Percentiles rank a stretch among this genome's conserved stretches.
phyloP scores from a whole-genome alignment of 306 rosid genomes.

The Glycyrrhiza uralensis region DNA sequence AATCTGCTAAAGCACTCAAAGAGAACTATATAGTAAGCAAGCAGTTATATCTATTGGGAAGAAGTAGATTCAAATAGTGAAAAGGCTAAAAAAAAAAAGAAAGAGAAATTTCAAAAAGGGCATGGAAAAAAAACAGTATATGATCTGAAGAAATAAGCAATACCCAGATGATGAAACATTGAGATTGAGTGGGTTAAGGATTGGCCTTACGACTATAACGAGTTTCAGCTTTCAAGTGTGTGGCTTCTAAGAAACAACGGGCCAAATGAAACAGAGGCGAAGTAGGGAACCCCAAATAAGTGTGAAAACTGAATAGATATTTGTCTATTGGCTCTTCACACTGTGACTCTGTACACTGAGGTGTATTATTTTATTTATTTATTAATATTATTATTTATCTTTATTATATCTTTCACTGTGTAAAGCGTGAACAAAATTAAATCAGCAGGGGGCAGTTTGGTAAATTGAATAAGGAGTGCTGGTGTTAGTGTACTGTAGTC shows the following conservation, averaged over 20 bases:
- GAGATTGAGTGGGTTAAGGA: conserved; percentile 40
- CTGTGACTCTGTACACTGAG: conserved; percentile 35
- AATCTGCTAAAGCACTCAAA: conserved; percentile 41
- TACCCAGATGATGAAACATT: conserved; percentile 44
- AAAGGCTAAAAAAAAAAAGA: conserved; percentile 20
- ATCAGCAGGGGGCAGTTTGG: background rate
- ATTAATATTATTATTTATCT: no score
- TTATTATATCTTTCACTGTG: background rate
- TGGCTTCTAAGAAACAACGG: conserved; percentile 19
- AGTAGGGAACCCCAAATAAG: no score
- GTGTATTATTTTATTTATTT: background rate
- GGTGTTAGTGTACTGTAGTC: background rate
- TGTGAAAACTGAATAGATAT: conserved; percentile 64
- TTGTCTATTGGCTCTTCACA: conserved; percentile 55
- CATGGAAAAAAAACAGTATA: background rate
- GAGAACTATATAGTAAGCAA: conserved; percentile 38
- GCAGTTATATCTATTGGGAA: conserved; percentile 31
- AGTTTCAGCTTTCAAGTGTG: conserved; percentile 18
- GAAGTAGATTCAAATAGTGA: conserved; percentile 42
- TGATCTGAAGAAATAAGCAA: conserved; percentile 39
- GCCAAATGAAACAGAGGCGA: conserved; percentile 44
- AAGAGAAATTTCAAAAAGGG: conserved; percentile 8
- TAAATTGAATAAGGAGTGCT: background rate
- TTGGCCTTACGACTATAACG: background rate
- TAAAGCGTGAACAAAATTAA: conserved; percentile 5